These are phyloP conservation scores for Thielaviopsis punctulata DNA, from an alignment of 2,329 filamentous ascomycete genomes.

Conservation along the genomic window DNA sequence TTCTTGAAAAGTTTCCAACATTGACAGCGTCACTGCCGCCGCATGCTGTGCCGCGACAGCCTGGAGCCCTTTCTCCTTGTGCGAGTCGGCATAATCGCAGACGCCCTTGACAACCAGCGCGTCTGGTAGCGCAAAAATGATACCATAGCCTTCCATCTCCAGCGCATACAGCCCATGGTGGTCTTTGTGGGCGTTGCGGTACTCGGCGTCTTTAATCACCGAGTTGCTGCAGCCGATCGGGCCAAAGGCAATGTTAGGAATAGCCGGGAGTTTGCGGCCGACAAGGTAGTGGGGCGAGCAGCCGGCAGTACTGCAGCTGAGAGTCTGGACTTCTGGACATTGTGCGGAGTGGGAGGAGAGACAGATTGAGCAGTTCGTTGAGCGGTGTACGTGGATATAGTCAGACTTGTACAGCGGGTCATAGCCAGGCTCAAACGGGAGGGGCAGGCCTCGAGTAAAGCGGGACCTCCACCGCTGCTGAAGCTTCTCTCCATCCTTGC, in stretches of 20 bases:
- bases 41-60: background rate
- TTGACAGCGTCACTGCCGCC: background rate
- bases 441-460: background rate
- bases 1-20: background rate
- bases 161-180: background rate
- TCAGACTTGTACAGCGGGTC: background rate
- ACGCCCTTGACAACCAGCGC: background rate
- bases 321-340: background rate
- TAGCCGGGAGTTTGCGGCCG: background rate
- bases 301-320: background rate
- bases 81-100: background rate
- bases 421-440: background rate
- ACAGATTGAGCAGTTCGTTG: background rate
- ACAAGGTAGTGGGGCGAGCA: background rate
- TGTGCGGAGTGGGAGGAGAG: background rate
- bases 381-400: background rate
- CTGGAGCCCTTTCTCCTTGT: background rate
- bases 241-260: background rate
- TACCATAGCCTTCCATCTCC: background rate
- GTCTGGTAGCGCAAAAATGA: background rate
- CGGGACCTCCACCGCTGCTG: background rate
- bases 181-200: background rate
- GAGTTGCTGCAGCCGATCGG: background rate
- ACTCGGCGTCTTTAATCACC: background rate
- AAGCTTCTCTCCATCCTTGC: background rate